phyloP scores from a whole-genome alignment of 2,329 filamentous ascomycete genomes.

The Ophiostoma fasciatum region DNA sequence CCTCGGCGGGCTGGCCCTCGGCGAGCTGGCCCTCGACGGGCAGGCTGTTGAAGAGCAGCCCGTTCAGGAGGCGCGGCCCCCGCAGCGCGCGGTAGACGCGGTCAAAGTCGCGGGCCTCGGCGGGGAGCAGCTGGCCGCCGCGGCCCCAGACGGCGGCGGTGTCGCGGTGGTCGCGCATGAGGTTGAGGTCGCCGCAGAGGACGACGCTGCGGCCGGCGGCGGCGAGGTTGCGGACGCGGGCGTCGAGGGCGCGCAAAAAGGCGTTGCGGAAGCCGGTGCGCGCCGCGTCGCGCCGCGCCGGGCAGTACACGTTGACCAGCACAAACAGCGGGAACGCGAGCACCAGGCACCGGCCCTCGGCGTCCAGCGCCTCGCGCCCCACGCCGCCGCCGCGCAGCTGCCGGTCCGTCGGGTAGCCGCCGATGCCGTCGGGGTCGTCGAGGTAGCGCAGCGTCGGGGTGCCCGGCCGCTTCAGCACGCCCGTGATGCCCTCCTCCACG shows the following conservation, averaged over 20 bases:
- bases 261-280: constrained; percentile 69
- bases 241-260: constrained; percentile 69
- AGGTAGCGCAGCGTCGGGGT: constrained; percentile 56
- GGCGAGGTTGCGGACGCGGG: constrained; percentile 69
- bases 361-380: constrained; percentile 63
- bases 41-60: constrained; percentile 60
- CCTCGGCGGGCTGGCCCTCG: constrained; percentile 25
- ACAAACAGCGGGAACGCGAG: constrained; percentile 94
- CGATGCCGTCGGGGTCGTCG: constrained; percentile 69
- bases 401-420: constrained; percentile 62
- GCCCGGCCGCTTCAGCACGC: constrained; percentile 59
- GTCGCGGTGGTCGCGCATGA: constrained; percentile 54
- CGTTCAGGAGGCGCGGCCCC: constrained; percentile 67
- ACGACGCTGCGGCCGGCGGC: constrained; percentile 72
- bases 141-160: constrained; percentile 45
- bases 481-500: constrained; percentile 88
- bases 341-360: constrained; percentile 80
- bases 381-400: constrained; percentile 43
- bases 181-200: constrained; percentile 79
- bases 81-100: constrained; percentile 61
- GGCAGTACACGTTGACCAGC: constrained; percentile 81
- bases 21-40: constrained; percentile 37
- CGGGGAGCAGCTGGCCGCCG: constrained; percentile 48
- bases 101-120: constrained; percentile 45
- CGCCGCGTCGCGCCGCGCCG: constrained; percentile 70